A percentile compares a stretch with the other conserved stretches of the same genome.
Evolutionary conservation across 2,329 filamentous ascomycete species (phyloP).

Genomic region (Calonectria leucothoes): DNA sequence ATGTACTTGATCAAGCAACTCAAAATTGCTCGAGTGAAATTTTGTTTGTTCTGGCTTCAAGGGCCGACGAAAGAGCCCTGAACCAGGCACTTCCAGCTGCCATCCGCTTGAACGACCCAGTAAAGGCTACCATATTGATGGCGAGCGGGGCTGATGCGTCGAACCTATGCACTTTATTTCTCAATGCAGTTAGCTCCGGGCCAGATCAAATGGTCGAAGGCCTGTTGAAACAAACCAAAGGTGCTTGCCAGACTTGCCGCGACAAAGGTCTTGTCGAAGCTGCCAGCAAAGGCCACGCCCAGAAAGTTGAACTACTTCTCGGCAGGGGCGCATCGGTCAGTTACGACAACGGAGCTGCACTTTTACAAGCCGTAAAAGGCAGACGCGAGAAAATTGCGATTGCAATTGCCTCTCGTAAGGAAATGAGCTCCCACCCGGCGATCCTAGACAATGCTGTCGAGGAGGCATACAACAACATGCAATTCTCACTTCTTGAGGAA

Average conservation of each 20-base stretch:
- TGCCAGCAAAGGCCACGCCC: background rate
- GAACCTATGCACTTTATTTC: slow-evolving; percentile 4
- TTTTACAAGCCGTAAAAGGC: background rate
- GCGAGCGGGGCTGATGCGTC: slow-evolving; percentile 17
- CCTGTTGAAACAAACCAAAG: background rate
- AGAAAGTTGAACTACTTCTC: slow-evolving; percentile 5
- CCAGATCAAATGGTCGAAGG: slow-evolving; percentile 10
- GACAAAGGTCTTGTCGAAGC: slow-evolving; percentile 7
- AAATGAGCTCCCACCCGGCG: background rate
- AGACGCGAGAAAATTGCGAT: background rate
- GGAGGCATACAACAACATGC: slow-evolving; percentile 12
- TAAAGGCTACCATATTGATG: slow-evolving; percentile 21
- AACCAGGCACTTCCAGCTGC: slow-evolving; percentile 26
- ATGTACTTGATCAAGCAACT: slow-evolving; percentile 9
- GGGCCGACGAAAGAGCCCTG: slow-evolving; percentile 6
- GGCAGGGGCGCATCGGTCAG: background rate
- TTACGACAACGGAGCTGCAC: background rate
- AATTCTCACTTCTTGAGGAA: background rate
- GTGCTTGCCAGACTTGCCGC: slow-evolving; percentile 17
- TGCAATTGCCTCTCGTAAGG: background rate
- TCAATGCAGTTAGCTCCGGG: background rate
- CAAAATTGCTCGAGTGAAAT: slow-evolving; percentile 2
- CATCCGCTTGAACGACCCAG: background rate
- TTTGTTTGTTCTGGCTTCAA: slow-evolving; percentile 11
- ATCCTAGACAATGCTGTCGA: slow-evolving; percentile 9